Evolutionary conservation across 2,329 filamentous ascomycete species (phyloP), one percentile per base, ranked within the genome.

Genomic region (Venturia oleaginea): DNA sequence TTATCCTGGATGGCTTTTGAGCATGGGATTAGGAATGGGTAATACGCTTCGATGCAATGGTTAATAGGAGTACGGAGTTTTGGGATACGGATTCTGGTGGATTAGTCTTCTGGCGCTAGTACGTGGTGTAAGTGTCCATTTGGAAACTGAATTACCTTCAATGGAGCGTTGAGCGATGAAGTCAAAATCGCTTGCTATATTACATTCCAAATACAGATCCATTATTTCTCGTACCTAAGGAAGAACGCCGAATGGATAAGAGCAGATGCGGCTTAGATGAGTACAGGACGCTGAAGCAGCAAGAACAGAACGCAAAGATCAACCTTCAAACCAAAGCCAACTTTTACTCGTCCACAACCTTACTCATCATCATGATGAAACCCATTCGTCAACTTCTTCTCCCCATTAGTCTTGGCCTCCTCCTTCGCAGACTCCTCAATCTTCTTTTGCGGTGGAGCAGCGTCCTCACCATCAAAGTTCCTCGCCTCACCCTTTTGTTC

Each of bases 401-500:
- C 34, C 24, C 59, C 59, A 42, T 60, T 60, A 5, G 34, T 60
- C 59, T 60, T 60, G 13, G 22, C 34, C 24, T 60, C 57, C 38
- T 60, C 34, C 40, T 42, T 60, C 59, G 22, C 37, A 15, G 22
- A 30, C 8, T 60, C 59, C 11, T 60, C 40, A 3, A 27, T 13
- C 59, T 60, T 60, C 59, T 60, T 43, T n/a, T 60, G 59, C 51
- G 51, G 27, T 5, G 51, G 51, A 19, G 51, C 51, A 57, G 27
- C 51, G 8, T 57, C 51, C 15, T 57, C 51, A 1, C 51, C 51
- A n/a, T 57, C 43, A 37, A 62, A 37, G 11, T 61, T 46, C 22
- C 40, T 59, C 15, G 63, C 54, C 19, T 43, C 51, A 4, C 63
- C 63, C 13, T 59, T 57, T n/a, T 64, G 63, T 37, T 64, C 51